Evolutionary conservation across 371 early-diverging fungal species (phyloP), one percentile per base, ranked within the genome.

Genomic region (Syncephalastrum sp.): DNA sequence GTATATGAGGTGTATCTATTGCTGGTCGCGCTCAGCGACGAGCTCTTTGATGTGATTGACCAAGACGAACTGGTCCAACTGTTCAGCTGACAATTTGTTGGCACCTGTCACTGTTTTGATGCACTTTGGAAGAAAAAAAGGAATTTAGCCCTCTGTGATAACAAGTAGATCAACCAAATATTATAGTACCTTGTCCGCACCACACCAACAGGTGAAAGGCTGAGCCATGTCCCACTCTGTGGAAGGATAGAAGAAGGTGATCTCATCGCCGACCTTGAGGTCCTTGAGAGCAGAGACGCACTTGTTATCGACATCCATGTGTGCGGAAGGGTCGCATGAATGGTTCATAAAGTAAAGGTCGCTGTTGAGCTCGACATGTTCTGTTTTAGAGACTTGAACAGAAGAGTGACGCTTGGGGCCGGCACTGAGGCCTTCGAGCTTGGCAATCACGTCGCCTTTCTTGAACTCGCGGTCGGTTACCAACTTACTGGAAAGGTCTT

Each of bases 201-300:
- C 86, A 61, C 93, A 93, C 91, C 91, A 90, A 70, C 93, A 93
- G 21, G 81, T 72, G 66, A 93, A 93, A 5, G 91, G 89, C 70
- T 93, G 87, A 46, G 74, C 84, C 93, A 93, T 93, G 65, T 88
- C 88, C 90, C 91, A 93, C 65, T 93, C 93, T 25, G 88, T 88
- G 21, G 83, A 80, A 29, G 91, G 91, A 60, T 93, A 93, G 67
- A 91, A 91, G 70, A 93, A 91, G 14, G 88, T 87, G 57, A 91
- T 38, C 62, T 86, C 89, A 53, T 87, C 88, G 19, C 89, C 90
- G 42, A 70, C 69, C 53, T 71, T 67, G 50, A 87, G 61, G 52
- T 87, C 87, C 42, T 68, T 68, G 15, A 65, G 56, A 14, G 91
- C 92, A 15, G 75, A 67, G 5, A 90, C 73, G 23, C 64, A 63